Evolutionary conservation across 768 basidiomycete genomes (phyloP), one percentile per base, ranked within the genome.

Genomic region (Candolleomyces aberdarensis): DNA sequence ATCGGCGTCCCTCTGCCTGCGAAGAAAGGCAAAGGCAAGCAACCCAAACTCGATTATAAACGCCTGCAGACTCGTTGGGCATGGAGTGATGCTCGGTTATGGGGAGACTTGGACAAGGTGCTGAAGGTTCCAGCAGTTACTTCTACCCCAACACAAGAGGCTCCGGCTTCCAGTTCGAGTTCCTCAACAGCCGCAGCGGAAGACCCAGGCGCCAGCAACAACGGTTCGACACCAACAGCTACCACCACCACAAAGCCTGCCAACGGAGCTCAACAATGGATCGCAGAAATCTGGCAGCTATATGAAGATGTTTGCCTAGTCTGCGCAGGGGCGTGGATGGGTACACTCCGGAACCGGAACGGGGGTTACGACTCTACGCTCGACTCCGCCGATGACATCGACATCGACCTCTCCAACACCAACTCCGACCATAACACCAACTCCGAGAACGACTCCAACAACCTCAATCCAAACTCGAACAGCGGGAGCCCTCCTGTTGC

Each of bases 281-380:
- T 89, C 88, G 80, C 85, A 14, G 92, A 92, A 63, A 82, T 83
- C 8, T 92, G 91, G 90, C 83, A 84, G 26, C 77, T 93, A 13
- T 94, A 94, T 66, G 92, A 94, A 72, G 92, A 94, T 62, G 87
- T 89, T 20, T 94, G 92, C 63, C 76, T 92, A 44, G 78, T 92
- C 49, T 93, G 92, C 66, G 92, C 91, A 0, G 85, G 89, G 3
- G 78, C 92, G n/a, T 93, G 90, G 91, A 82, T 87, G 66, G 88
- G 90, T 14, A 78, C 81, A 3, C 89, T 82, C 85, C 78, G 86
- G 20, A 44, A 53, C 5, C 31, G 60, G 31, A 54, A 54, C 29
- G 55, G 39, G 60, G 26, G 36, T 26, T 51, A 31, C 9, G 32
- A 29, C 19, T 15, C 29, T 51, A 3, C 20, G 31, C 32, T 11